Evolutionary conservation across 257 asterid genomes (phyloP), one percentile per base, ranked within the genome.

Genomic region (Prunella vulgaris): DNA sequence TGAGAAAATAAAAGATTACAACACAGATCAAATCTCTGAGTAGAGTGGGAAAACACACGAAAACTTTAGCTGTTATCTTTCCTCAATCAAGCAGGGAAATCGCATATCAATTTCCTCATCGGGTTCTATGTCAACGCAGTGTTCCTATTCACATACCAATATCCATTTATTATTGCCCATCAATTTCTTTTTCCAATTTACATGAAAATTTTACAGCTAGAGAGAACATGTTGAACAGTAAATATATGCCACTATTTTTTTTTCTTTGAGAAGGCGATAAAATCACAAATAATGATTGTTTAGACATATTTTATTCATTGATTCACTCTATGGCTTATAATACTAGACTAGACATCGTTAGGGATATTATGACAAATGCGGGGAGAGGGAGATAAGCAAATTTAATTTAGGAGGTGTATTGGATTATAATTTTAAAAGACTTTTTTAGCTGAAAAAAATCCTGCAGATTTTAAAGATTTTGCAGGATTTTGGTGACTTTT

Each of bases 51-150:
- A 58, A 60, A 60, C 42, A 57, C 42, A n/a, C 54, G 13, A 24
- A 38, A 64, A 49, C 51, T 30, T 65, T 78, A 88, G 96, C 96
- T 80, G 82, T 72, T 74, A 76, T 87, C 66, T 71, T 82, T 78
- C 94, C 66, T 78, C 75, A 68, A 90, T 80, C 84, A 88, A 84
- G 84, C 87, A 82, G 77, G 86, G 84, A 79, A 88, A 83, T 8
- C 79, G 92, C 60, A 57, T 81, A 60, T 77, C 94, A 53, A 75
- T 76, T 69, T 93, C 98, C 78, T 90, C 97, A 77, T 93, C 98
- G 49, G 90, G 80, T 46, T 87, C 95, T 22, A 67, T 77, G 57
- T 70, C 40, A 59, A 77, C 72, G 74, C 75, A 69, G 57, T 64
- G 5, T 69, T 80, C 85, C 81, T 64, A 79, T 68, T 33, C 77